Percentiles rank a stretch among this genome's conserved stretches.
phyloP scores from a whole-genome alignment of 257 asterid species.

The Capsicum chinense region DNA sequence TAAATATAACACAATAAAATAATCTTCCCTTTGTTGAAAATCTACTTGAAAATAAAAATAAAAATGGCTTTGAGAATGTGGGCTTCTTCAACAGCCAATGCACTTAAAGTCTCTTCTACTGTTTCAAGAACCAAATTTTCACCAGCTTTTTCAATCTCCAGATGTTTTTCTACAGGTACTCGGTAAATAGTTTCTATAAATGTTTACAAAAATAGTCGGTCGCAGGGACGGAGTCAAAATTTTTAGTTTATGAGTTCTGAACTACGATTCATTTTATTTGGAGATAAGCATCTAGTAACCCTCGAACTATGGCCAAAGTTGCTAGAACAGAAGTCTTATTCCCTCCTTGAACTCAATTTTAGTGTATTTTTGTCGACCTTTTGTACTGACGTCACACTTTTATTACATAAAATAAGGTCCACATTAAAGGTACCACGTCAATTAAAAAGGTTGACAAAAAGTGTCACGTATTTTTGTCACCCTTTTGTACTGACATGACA shows the following conservation, averaged over 20 bases:
- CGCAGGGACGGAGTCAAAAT: not conserved
- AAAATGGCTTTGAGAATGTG: slow-evolving; percentile 85
- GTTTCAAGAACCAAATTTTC: slow-evolving; percentile 42
- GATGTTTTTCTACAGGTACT: slow-evolving; percentile 79
- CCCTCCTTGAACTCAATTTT: too few species aligned
- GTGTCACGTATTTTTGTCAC: too few species aligned
- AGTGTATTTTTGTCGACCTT: too few species aligned
- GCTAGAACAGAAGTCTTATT: too few species aligned
- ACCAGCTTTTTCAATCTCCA: slow-evolving; percentile 70
- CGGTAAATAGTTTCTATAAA: too few species aligned
- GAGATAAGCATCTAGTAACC: too few species aligned
- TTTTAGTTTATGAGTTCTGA: not conserved
- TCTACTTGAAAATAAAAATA: not conserved
- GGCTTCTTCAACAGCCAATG: slow-evolving; percentile 98
- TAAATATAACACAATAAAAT: not conserved
- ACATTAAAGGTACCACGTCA: too few species aligned
- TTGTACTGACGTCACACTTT: too few species aligned
- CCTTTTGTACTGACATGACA: too few species aligned
- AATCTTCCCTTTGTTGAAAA: not conserved
- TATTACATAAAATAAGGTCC: too few species aligned
- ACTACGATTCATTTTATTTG: not conserved
- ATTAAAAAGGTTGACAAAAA: too few species aligned
- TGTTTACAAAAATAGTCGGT: not conserved
- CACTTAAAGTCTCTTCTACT: slow-evolving; percentile 58
- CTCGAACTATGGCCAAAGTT: too few species aligned